A percentile compares a stretch with the other conserved stretches of the same genome.
These are phyloP conservation scores for Cladobotryum protrusum DNA, from an alignment of 2,329 filamentous ascomycete genomes.

Conservation along the genomic window DNA sequence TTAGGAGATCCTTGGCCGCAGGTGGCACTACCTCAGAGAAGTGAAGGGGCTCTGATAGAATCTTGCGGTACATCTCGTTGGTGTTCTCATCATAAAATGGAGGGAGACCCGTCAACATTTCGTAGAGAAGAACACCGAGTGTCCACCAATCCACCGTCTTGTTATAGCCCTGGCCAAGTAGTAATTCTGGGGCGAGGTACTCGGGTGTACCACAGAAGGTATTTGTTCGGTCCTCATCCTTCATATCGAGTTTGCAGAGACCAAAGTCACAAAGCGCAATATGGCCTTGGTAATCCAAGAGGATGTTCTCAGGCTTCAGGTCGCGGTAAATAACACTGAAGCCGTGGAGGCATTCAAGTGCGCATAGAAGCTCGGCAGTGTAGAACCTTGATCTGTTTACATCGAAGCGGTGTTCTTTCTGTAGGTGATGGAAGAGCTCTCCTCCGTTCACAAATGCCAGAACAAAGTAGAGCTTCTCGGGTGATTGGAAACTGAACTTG, in stretches of 20 bases:
- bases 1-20: slow-evolving; percentile 86
- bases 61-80: slow-evolving; percentile 99
- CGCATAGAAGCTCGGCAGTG: slow-evolving; percentile 91
- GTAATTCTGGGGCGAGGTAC: slow-evolving; percentile 88
- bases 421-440: slow-evolving; percentile 94
- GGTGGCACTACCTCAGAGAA: slow-evolving; percentile 94
- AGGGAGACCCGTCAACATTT: slow-evolving; percentile 96
- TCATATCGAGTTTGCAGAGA: slow-evolving; percentile 98
- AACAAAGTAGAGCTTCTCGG: slow-evolving; percentile 96
- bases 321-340: slow-evolving; percentile 95
- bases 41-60: slow-evolving; percentile 88
- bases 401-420: slow-evolving; percentile 95
- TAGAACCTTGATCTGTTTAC: slow-evolving; percentile 97
- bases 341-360: slow-evolving; percentile 90
- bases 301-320: slow-evolving; percentile 80
- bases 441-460: slow-evolving; percentile 96
- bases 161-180: slow-evolving; percentile 92
- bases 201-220: slow-evolving; percentile 98
- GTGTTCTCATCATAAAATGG: slow-evolving; percentile 99
- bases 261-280: slow-evolving; percentile 98
- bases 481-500: slow-evolving; percentile 98
- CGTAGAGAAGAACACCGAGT: slow-evolving; percentile 89
- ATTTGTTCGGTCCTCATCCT: slow-evolving; percentile 96
- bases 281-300: slow-evolving; percentile 95
- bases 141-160: slow-evolving; percentile 99